Evolutionary conservation across 495 filamentous ascomycete species (phyloP), one percentile per base, ranked within the genome.

Genomic region (Penicillium odoratum): DNA sequence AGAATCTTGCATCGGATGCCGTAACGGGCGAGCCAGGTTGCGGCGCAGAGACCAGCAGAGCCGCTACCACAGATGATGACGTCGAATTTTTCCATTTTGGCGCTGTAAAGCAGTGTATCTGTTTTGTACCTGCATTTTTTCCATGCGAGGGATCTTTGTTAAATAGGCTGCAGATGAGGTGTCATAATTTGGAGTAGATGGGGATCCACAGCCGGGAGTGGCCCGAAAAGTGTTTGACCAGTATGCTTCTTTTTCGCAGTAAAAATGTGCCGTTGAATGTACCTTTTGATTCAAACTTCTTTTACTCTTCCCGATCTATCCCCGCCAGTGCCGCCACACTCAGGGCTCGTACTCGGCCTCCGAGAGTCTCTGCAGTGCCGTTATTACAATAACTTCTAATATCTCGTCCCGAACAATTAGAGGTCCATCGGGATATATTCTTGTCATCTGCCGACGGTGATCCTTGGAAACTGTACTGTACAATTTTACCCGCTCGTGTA

Each of bases 21-120:
- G 63, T 79, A 83, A 7, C 79, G 79, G 13, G 88, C 74, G 31
- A 91, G 83, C 82, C 85, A 90, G 30, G 83, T 78, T 6, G 83
- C 87, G 13, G 87, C 85, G 57, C 82, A 84, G 57, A 89, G 79
- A 26, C 88, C 88, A 13, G 88, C 88, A 3, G 87, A 88, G 13
- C 88, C 87, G 55, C 78, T 82, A 58, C 88, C 87, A 52, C 79
- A 76, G 57, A 91, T 88, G 4, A 91, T 67, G 36, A 90, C 83
- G 57, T 73, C 72, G 51, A 70, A 53, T 63, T 71, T 69, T 46
- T 73, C 62, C 70, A 71, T 72, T 29, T 9, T 54, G 4, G 15
- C 38, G 4, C 9, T 38, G 29, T 29, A 8, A 13, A 40, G 38
- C 10, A 0, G 2, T 2, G 6, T n/a, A 5, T 40, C 38, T 4